Evolutionary conservation across 1,139 yeast genomes (phyloP).

Genomic region (Geotrichum reessii): DNA sequence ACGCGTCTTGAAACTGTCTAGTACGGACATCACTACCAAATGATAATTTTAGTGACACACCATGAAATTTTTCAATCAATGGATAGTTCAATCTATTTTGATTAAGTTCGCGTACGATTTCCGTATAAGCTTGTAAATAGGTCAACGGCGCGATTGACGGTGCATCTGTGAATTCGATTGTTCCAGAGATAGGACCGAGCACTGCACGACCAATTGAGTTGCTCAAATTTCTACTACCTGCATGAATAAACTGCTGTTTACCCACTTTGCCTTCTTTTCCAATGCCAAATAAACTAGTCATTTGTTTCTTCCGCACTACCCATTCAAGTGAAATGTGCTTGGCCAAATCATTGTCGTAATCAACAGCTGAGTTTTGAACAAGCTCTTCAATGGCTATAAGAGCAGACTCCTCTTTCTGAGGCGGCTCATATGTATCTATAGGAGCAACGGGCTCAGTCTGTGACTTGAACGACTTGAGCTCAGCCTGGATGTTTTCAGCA

Average conservation of each 20-base stretch:
- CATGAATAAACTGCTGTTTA: conserved; percentile 4
- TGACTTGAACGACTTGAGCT: conserved; percentile 36
- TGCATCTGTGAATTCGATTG: conserved; percentile 30
- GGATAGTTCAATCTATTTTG: conserved; percentile 48
- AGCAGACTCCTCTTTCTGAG: conserved; percentile 77
- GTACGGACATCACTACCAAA: conserved; percentile 34
- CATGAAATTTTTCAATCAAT: conserved; percentile 49
- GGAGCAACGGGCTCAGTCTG: conserved; percentile 21
- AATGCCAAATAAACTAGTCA: conserved; percentile 63
- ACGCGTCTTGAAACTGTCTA: conserved; percentile 37
- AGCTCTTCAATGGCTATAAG: conserved; percentile 80
- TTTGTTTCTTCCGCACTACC: conserved; percentile 68
- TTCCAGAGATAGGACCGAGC: conserved; percentile 35
- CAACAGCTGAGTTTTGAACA: conserved; percentile 65
- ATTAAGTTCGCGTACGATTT: conserved; percentile 59
- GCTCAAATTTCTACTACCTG: conserved; percentile 28
- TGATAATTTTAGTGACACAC: conserved; percentile 34
- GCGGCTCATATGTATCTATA: conserved; percentile 40
- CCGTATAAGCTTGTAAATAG: conserved; percentile 1
- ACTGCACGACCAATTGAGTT: conserved; percentile 35
- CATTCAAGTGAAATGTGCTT: conserved; percentile 76
- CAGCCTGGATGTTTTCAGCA: conserved; percentile 78
- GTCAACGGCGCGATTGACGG: conserved; percentile 12
- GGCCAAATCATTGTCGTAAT: conserved; percentile 72
- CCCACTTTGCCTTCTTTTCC: conserved; percentile 18